Evolutionary conservation across 352 stramenopile species (phyloP), one percentile per base, ranked within the genome.

Genomic region (Globisporangium carolinianum): DNA sequence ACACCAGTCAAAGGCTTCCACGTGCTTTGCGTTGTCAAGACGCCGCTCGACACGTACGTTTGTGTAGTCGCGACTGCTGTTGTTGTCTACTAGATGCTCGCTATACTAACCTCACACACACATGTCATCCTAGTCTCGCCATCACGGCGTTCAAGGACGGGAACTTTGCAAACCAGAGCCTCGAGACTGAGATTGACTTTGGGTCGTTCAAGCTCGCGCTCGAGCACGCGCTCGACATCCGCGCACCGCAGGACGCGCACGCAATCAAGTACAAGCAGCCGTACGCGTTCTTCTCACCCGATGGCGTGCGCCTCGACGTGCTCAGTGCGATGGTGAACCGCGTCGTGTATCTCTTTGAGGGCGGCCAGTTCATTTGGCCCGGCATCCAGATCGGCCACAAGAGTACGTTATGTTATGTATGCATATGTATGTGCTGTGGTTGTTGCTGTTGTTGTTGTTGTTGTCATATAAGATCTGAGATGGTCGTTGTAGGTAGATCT

Each of bases 261-360:
- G 72, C 64, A 11, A 45, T 60, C 32, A 71, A 83, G 68, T 86
- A 83, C 68, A 87, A 89, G 64, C 79, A 89, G 63, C 75, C 71
- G n/a, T 69, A 69, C 42, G 77, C 73, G 15, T 87, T 83, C 57
- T 89, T 89, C 62, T 78, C 73, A 41, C 65, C 75, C 1, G 62
- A 84, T 2, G 78, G 81, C 53, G 55, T 70, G 51, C 75, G 68
- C 6, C 56, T 91, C 0, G 67, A 73, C n/a, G 53, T 60, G n/a
- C 60, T 85, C n/a, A 70, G 57, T 42, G 61, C 60, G n/a, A 62
- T 88, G 51, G 59, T 62, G 17, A 71, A 79, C 58, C 59, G 51
- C n/a, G 55, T 87, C 51, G 76, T 88, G 41, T 91, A 82, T 53
- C 58, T 91, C 24, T 87, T 91, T 52, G 81, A 91, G 63, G 77